These are phyloP conservation scores for Aspergillus vadensis DNA, from an alignment of 2,329 filamentous ascomycete genomes.

Conservation along the genomic window DNA sequence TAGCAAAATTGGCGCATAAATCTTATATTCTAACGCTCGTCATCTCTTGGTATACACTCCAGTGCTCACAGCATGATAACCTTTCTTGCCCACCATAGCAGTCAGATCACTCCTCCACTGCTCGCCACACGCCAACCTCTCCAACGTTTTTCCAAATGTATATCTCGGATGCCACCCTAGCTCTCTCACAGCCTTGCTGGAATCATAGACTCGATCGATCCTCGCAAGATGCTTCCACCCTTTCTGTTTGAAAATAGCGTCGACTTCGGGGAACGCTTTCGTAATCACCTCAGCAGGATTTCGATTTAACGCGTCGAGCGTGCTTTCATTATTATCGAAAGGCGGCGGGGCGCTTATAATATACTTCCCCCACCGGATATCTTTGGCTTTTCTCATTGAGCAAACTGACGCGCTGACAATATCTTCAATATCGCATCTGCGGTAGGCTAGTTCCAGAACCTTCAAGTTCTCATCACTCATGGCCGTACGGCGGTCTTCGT, in stretches of 20 bases:
- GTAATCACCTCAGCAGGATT: not conserved
- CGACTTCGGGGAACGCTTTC: conserved; percentile 1
- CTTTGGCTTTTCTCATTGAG: conserved; percentile 3
- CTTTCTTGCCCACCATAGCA: not conserved
- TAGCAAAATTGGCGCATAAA: not conserved
- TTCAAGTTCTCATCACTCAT: conserved; percentile 16
- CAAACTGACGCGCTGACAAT: conserved; percentile 13
- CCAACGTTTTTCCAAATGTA: conserved; percentile 5
- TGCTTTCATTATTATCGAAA: not conserved
- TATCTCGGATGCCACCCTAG: conserved; percentile 12
- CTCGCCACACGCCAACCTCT: not conserved
- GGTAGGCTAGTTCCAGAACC: conserved; percentile 15
- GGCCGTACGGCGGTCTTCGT: conserved; percentile 13
- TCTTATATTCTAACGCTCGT: not conserved
- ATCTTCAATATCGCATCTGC: conserved; percentile 16
- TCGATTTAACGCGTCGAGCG: not conserved
- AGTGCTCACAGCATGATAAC: not conserved
- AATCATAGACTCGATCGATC: conserved; percentile 17
- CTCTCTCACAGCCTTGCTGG: conserved; percentile 12
- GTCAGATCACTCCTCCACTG: not conserved
- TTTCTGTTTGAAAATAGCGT: conserved; percentile 9
- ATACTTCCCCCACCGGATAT: not conserved
- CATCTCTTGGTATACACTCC: not conserved
- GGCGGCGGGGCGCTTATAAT: not conserved
- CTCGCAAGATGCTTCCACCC: conserved; percentile 15